phyloP scores from a whole-genome alignment of 179 eudicot species.

The Patellifolia procumbens region DNA sequence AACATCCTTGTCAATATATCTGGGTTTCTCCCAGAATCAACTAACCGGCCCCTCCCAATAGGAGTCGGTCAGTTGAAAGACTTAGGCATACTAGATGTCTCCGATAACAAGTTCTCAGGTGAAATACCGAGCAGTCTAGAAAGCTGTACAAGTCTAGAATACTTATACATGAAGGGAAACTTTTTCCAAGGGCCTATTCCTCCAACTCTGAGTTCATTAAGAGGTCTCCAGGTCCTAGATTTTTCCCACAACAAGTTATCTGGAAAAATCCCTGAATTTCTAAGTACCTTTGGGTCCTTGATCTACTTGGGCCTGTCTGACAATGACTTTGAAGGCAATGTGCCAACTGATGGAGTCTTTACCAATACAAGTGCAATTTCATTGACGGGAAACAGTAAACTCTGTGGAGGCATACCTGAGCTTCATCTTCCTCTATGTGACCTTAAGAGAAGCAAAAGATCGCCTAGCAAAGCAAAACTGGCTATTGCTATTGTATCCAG shows the following conservation, averaged over 20 bases:
- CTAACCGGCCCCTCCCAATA: neutral
- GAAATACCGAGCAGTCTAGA: conserved; percentile 14
- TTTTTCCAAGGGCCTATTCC: conserved; percentile 19
- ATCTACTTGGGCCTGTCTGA: neutral
- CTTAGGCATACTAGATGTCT: too few species aligned
- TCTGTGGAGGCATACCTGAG: conserved; percentile 4
- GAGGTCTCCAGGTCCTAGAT: conserved; percentile 14
- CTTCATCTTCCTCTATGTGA: neutral
- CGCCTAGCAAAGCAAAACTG: neutral
- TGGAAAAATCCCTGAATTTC: neutral
- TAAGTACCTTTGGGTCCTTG: neutral
- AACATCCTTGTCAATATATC: neutral
- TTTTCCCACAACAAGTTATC: neutral
- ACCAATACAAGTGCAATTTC: conserved; percentile 2
- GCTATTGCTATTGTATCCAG: neutral
- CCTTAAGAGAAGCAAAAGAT: neutral
- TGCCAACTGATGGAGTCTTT: conserved; percentile 4
- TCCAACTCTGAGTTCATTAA: conserved; percentile 12
- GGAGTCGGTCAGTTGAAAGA: neutral
- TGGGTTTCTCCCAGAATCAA: conserved; percentile 5
- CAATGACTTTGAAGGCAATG: neutral
- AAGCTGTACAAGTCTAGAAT: conserved; percentile 1
- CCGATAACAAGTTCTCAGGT: conserved; percentile 18
- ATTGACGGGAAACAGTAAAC: neutral
- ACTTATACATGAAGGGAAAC: neutral